Base-by-base conservation (phyloP, 371 early-diverging fungal genomes). In the Cokeromyces recurvatus region DNA sequence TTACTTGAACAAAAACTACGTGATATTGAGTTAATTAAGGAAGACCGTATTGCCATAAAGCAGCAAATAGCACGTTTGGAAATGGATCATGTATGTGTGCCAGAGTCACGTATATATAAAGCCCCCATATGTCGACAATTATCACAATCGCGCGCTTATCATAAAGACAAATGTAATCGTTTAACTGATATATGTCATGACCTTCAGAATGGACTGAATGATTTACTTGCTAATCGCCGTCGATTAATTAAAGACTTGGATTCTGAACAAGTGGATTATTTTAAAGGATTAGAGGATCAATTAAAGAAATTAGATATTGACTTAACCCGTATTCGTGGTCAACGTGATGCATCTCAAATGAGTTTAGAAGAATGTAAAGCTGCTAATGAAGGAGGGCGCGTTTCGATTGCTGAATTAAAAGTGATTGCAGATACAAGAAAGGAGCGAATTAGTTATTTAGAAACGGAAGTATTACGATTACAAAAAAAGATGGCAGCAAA, bases 271-370 rank as follows among this genome's bases (percentile, higher is more conserved):
- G 37, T 37, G 10, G 45, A 22, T 15, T 64, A 62, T 16, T 53
- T 39, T 20, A 47, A 36, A 24, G 68, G 66, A 0, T 51, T 90
- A 39, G 86, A 89, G 49, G 66, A 66, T 5, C 89, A 92, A 45
- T 66, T 91, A 40, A 72, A 76, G 39, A 78, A 84, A 35, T 48
- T 91, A 21, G 89, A 94, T 48, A 64, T 49, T n/a, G 94, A 94
- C 24, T 59, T 91, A 23, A 69, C 79, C 2, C 82, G 92, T 15
- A 68, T 93, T 36, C 84, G 92, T 20, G 78, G 78, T 22, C 78
- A 84, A 38, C 84, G 94, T 29, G 72, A 68, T 38, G 53, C 61
- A 9, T 51, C 62, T 16, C 66, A 68, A 43, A 46, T 44, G 22
- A n/a, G 27, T 2, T 48, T 61, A 7, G 57, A 72, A 16, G 61